Evolutionary conservation across 2,329 filamentous ascomycete genomes (phyloP), one percentile per base, ranked within the genome.

Genomic region (Apiospora marii): DNA sequence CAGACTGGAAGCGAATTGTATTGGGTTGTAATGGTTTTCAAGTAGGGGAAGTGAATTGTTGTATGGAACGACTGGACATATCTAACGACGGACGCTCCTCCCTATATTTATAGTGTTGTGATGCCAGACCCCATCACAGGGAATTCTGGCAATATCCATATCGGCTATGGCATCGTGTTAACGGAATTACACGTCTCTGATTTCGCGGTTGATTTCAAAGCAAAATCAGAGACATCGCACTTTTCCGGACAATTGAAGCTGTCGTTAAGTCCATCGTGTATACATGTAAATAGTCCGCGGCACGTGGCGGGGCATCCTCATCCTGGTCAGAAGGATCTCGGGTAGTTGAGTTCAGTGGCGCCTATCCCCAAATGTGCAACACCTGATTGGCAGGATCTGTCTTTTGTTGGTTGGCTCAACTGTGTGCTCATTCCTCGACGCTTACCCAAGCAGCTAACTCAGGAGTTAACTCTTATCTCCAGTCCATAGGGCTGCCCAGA

Each of bases 381-480:
- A n/a, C 41, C 30, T 41, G 58, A 64, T 64, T 64, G 58, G 58
- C 8, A 37, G 30, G 19, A 64, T 24, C 41, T 8, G 27, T 61
- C 13, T 64, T n/a, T 41, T 41, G 37, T 41, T 19, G 27, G 37
- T 64, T 64, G 58, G 58, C 34, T 64, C 30, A 14, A 61, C 34
- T 13, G 2, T 37, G 30, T 16, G 6, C 58, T 37, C 48, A 22
- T 22, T 22, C 19, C 4, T 22, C 7, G 4, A n/a, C 46, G 19
- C 19, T 24, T 12, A 51, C 48, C 4, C 48, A 24, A 24, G 48
- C 46, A 24, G 7, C 48, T 24, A 24, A 24, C n/a, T 22, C 22
- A 27, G 58, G 58, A 24, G 30, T 41, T 64, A 64, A 64, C 6
- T 22, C 8, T 61, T 64, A 64, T 41, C 34, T 64, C 58, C 58